Evolutionary conservation across 352 stramenopile species (phyloP), one percentile per base, ranked within the genome.

Genomic region (Stramenopiles sp.): DNA sequence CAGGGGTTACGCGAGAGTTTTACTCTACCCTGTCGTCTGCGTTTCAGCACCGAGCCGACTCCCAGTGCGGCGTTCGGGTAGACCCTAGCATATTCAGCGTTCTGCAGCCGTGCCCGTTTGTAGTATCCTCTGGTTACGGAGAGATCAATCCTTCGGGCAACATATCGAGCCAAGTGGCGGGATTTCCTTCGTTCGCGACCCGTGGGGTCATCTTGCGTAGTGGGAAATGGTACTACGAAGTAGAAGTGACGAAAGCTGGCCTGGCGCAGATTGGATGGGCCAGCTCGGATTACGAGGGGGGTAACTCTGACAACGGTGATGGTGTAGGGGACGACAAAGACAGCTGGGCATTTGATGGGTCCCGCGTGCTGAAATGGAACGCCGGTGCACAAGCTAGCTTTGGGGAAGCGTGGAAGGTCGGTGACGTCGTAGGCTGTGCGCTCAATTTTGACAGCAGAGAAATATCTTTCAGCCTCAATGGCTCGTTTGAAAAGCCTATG

Each of bases 161-260:
- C 12, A 63, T 63, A 18, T 63, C 43, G 25, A 63, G 12, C 12
- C 43, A 63, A 63, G 12, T 63, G 12, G 12, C 43, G 12, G 43
- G 43, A 63, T 93, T 93, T 77, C 86, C 86, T 0, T 91, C 87
- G 0, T 86, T 93, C 37, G 88, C 84, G 1, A 91, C 86, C 0
- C 76, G 86, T 4, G 86, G 87, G 0, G 83, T 91, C 18, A 83
- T 84, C 0, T 76, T 93, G 0, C 88, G 88, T 48, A 74, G 78
- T 69, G 89, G 89, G 0, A 93, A 92, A 74, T 96, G 90, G 90
- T 96, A 95, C 78, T 96, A 96, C 74, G 90, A 96, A 79, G 87
- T 95, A 34, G 85, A 92, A 73, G 82, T 96, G 0, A 83, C 93
- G 31, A 92, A 86, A 2, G 90, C 85, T 48, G 89, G 90, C 4